Evolutionary conservation across 345 rosid genomes (phyloP), one percentile per base, ranked within the genome.

Genomic region (Dimocarpus longan): DNA sequence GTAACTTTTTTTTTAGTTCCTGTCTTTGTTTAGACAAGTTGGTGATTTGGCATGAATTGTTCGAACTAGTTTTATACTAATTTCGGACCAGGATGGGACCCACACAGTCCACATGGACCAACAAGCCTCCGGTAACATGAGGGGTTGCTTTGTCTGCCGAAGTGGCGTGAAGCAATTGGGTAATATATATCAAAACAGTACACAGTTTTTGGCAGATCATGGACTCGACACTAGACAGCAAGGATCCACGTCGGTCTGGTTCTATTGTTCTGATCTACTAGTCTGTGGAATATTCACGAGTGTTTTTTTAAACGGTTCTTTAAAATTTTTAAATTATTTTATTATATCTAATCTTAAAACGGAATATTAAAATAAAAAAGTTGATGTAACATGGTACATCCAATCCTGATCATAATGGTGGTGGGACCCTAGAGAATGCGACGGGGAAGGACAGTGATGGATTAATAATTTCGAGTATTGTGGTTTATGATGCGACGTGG

Each of bases 141-240:
- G 28, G 28, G 46, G 1, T 65, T 8, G 16, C 2, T 0, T 8
- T 8, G 5, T 10, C 46, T 0, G 32, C 48, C 63, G 0, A 83
- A 59, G 78, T 85, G 92, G 86, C 71, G n/a, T 5, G 56, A 42
- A 2, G 0, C 37, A 8, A 66, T 83, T 81, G 86, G 81, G 10
- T 0, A 5, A 40, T 28, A 15, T 16, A 63, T 18, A 40, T 43
- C 57, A 37, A 68, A 63, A 12, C 48, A 60, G 57, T 32, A 3
- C 22, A 54, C 66, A 24, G 9, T 19, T 28, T 48, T 66, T 66
- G 69, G 59, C 19, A 2, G 19, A 26, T 63, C 8, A 5, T 5
- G 66, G 63, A 76, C 19, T 74, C 43, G 86, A 86, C 90, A 76
- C 19, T 74, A 50, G 86, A 86, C 90, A 88, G 84, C 85, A 68